Evolutionary conservation across 495 filamentous ascomycete species (phyloP), one percentile per base, ranked within the genome.

Genomic region (Letharia columbiana): DNA sequence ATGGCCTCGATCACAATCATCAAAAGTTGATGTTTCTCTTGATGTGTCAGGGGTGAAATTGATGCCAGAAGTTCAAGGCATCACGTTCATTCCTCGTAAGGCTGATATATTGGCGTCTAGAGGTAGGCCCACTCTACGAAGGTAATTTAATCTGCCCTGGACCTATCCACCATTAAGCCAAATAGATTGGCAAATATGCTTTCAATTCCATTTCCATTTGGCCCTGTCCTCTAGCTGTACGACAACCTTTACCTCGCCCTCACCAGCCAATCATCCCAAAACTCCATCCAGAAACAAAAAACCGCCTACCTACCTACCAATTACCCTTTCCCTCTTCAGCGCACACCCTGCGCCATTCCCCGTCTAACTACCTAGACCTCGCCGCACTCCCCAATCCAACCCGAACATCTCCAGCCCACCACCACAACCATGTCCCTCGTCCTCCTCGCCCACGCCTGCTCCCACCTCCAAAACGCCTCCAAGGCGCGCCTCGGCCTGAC

Each of bases 381-480:
- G 10, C 11, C 2, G 37, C 37, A 39, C 37, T 8, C 37, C 37
- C 37, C 37, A 28, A 28, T 8, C 45, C 18, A 18, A 47, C 20
- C 20, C 45, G 18, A 47, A 8, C 45, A 20, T 18, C 45, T 0
- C 20, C 45, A 8, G 0, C 6, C 18, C 18, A 1, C 20, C 45
- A 1, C 45, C 18, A 12, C 23, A 15, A 57, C 37, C 23, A 98
- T 98, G 94, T 96, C 91, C 73, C 87, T 98, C 79, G 81, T 85
- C 73, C 85, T 86, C 76, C 84, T 98, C 71, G 78, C 86, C 62
- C 76, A 93, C 81, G 83, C 91, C 71, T 96, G 90, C 79, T 91
- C 91, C 61, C 94, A 98, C 81, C 83, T 98, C 47, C 91, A 96
- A 79, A 98, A 98, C 81, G 90, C 89, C 71, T 87, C 89, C 60